Conservation (phyloP, 768 basidiomycete genomes). For the Cyathus striatus region DNA sequence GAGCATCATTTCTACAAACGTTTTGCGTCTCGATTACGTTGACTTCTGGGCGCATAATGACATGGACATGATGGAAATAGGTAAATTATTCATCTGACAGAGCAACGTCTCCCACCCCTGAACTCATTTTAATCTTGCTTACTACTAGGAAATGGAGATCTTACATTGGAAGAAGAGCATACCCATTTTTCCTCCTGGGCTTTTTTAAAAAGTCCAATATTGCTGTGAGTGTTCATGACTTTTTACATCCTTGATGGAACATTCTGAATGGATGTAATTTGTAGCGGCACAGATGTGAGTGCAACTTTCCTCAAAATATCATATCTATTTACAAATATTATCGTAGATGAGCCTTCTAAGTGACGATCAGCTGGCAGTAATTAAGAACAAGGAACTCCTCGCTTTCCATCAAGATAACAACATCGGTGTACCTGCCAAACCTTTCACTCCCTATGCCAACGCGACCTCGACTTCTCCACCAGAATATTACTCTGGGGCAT, state of each 20-base stretch:
- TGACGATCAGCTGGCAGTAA: constrained; percentile 37
- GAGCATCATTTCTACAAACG: constrained; percentile 38
- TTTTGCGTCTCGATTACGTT: constrained; percentile 31
- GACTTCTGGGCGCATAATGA: constrained; percentile 50
- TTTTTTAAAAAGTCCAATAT: constrained; percentile 54
- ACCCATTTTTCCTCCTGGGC: constrained; percentile 57
- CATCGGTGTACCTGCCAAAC: constrained; percentile 40
- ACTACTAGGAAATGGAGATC: constrained; percentile 37
- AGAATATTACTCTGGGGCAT: constrained; percentile 46
- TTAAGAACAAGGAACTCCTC: constrained; percentile 46
- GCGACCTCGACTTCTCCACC: constrained; percentile 39
- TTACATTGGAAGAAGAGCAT: constrained; percentile 44
- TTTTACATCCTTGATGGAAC: neutral
- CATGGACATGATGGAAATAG: constrained; percentile 57
- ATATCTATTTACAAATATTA: neutral
- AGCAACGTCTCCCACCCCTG: too few relatives aligned
- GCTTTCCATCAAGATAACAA: constrained; percentile 49
- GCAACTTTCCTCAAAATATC: too few relatives aligned
- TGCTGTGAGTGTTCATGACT: constrained; percentile 26
- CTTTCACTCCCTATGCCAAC: constrained; percentile 37
- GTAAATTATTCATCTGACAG: too few relatives aligned
- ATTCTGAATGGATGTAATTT: too few relatives aligned
- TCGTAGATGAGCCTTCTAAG: constrained; percentile 36
- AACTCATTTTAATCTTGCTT: neutral
- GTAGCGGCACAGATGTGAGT: constrained; percentile 35